Evolutionary conservation across 306 rosid species (phyloP).

Genomic region (Glycine latifolia): DNA sequence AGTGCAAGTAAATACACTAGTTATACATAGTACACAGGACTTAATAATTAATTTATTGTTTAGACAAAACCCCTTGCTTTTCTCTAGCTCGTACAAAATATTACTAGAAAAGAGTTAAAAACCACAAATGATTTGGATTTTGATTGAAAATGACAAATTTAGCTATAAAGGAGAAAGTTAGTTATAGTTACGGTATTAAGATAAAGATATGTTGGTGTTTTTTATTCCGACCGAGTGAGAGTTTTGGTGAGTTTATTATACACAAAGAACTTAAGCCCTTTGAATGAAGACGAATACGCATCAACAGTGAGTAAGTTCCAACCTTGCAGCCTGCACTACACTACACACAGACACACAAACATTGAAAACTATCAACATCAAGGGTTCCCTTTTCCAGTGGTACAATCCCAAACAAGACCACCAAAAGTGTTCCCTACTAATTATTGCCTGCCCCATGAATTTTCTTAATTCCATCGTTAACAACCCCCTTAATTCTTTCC

Average conservation of each 20-base stretch:
- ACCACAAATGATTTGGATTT: constrained; percentile 40
- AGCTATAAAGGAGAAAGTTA: constrained; percentile 15
- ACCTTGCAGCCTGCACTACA: background rate
- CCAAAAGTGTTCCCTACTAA: constrained; percentile 62
- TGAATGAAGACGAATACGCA: constrained; percentile 36
- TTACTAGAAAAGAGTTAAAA: constrained; percentile 47
- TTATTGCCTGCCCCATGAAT: constrained; percentile 66
- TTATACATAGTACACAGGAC: too few species aligned
- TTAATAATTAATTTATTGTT: too few species aligned
- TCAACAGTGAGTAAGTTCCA: constrained; percentile 8
- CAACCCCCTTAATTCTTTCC: constrained; percentile 49
- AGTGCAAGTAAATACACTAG: too few species aligned
- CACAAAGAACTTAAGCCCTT: constrained; percentile 48
- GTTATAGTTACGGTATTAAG: constrained; percentile 45
- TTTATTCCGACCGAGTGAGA: constrained; percentile 75
- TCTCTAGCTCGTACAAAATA: background rate
- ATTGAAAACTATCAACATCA: constrained; percentile 54
- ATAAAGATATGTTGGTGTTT: constrained; percentile 59
- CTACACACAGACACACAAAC: too few species aligned
- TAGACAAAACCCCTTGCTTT: too few species aligned
- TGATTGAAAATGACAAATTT: constrained; percentile 47
- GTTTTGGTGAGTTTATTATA: constrained; percentile 45
- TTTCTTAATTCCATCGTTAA: constrained; percentile 56
- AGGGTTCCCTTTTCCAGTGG: constrained; percentile 44
- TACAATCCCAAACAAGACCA: constrained; percentile 63